phyloP scores from a whole-genome alignment of 1,284 basidiomycete genomes.

The Anthracocystis setariae region DNA sequence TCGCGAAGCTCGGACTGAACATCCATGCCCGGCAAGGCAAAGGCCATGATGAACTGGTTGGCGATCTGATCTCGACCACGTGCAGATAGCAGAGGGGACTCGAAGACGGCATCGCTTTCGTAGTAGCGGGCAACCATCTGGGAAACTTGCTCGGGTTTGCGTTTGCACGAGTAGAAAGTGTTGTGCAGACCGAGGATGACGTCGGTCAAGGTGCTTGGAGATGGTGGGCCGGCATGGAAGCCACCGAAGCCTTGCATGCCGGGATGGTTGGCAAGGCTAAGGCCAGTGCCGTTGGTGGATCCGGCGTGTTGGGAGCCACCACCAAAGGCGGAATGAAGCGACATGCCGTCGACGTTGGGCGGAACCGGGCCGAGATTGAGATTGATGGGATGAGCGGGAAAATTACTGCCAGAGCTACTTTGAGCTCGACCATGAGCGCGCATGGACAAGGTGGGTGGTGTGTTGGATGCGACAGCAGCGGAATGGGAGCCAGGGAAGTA shows the following conservation, averaged over 20 bases:
- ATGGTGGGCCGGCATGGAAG: constrained; percentile 52
- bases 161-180: constrained; percentile 65
- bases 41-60: constrained; percentile 67
- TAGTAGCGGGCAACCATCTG: constrained; percentile 65
- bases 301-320: constrained; percentile 14
- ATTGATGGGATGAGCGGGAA: constrained; percentile 25
- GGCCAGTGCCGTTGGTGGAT: constrained; percentile 15
- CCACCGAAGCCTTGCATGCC: constrained; percentile 38
- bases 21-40: constrained; percentile 64
- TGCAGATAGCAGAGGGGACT: constrained; percentile 63
- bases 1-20: constrained; percentile 66
- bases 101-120: constrained; percentile 64
- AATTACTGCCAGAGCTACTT: constrained; percentile 23
- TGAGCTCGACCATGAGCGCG: constrained; percentile 33
- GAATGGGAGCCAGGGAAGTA: constrained; percentile 45
- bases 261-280: constrained; percentile 39
- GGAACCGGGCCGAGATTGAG: constrained; percentile 25
- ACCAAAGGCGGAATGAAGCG: constrained; percentile 32
- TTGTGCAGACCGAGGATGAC: constrained; percentile 64
- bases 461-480: constrained; percentile 27
- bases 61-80: constrained; percentile 64
- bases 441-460: constrained; percentile 36
- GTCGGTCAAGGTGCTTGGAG: constrained; percentile 66
- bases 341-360: constrained; percentile 28
- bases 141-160: constrained; percentile 60